Percentiles rank a stretch among this genome's conserved stretches.
phyloP scores from a whole-genome alignment of 2,329 filamentous ascomycete species.

The Graphilbum sp. region DNA sequence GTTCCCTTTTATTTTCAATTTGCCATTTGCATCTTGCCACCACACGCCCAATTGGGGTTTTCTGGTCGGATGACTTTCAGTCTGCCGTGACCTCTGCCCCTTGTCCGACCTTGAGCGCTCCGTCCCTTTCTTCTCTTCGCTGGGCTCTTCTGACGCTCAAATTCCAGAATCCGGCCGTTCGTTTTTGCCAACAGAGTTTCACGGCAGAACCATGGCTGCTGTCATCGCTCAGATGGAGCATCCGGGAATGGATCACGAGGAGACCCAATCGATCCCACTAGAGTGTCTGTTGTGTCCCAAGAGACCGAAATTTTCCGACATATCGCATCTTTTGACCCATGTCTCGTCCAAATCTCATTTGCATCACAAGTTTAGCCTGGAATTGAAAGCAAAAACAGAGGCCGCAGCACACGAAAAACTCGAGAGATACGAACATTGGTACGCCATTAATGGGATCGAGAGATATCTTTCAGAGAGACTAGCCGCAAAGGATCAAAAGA shows the following conservation, averaged over 20 bases:
- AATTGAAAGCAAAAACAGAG: constrained; percentile 54
- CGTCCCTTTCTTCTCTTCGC: too few relatives aligned
- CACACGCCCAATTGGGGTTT: too few relatives aligned
- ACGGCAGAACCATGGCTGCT: constrained; percentile 18
- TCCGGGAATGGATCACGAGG: not conserved
- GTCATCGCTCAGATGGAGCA: constrained; percentile 11
- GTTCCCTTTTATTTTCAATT: not conserved
- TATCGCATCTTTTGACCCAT: constrained; percentile 84
- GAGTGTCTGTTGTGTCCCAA: constrained; percentile 73
- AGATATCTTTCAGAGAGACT: constrained; percentile 62
- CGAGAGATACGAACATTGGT: constrained; percentile 64
- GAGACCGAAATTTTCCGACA: constrained; percentile 67
- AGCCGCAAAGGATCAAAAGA: constrained; percentile 55
- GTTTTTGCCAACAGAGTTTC: not conserved
- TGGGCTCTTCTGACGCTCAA: not conserved
- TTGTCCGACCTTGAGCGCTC: too few relatives aligned
- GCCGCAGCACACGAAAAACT: constrained; percentile 45
- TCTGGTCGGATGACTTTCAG: too few relatives aligned
- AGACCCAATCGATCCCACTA: constrained; percentile 40
- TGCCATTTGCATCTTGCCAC: not conserved
- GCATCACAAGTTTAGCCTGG: constrained; percentile 65
- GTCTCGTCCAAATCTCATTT: constrained; percentile 87
- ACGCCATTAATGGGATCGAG: constrained; percentile 52
- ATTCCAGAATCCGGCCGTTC: not conserved
- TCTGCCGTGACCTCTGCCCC: too few relatives aligned